Conservation (phyloP, 1,284 basidiomycete species). For the Papiliotrema fonsecae region DNA sequence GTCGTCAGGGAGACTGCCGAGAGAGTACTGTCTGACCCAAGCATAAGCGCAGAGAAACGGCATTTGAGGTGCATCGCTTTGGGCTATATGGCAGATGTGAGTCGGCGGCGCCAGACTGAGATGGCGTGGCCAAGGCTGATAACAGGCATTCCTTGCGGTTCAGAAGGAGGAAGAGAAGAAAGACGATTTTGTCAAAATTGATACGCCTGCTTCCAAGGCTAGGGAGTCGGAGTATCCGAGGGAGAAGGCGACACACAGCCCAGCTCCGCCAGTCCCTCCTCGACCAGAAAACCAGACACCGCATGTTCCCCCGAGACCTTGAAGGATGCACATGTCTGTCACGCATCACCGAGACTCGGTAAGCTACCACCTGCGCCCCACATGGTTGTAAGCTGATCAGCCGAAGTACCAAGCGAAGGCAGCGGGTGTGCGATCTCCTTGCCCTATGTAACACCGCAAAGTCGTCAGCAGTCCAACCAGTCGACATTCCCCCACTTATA, state of each 20-base stretch:
- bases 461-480: too few species aligned
- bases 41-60: slow-evolving; percentile 55
- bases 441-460: too few species aligned
- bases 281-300: slow-evolving; percentile 6
- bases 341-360: too few species aligned
- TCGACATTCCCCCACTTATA: too few species aligned
- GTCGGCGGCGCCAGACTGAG: slow-evolving; percentile 19
- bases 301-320: background rate
- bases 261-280: slow-evolving; percentile 9
- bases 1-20: slow-evolving; percentile 92
- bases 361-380: too few species aligned
- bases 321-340: background rate
- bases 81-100: slow-evolving; percentile 75
- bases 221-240: slow-evolving; percentile 34
- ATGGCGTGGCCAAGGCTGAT: background rate
- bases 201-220: slow-evolving; percentile 55
- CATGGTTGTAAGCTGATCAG: too few species aligned
- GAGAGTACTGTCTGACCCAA: slow-evolving; percentile 60
- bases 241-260: slow-evolving; percentile 5
- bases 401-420: too few species aligned
- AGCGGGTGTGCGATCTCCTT: too few species aligned
- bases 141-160: slow-evolving; percentile 50
- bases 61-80: slow-evolving; percentile 73
- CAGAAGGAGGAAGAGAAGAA: slow-evolving; percentile 56
- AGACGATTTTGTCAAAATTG: slow-evolving; percentile 74